A percentile compares a stretch with the other conserved stretches of the same genome.
Conservation (phyloP, 2,329 filamentous ascomycete species). For the Stachybotrys chlorohalonatus region DNA sequence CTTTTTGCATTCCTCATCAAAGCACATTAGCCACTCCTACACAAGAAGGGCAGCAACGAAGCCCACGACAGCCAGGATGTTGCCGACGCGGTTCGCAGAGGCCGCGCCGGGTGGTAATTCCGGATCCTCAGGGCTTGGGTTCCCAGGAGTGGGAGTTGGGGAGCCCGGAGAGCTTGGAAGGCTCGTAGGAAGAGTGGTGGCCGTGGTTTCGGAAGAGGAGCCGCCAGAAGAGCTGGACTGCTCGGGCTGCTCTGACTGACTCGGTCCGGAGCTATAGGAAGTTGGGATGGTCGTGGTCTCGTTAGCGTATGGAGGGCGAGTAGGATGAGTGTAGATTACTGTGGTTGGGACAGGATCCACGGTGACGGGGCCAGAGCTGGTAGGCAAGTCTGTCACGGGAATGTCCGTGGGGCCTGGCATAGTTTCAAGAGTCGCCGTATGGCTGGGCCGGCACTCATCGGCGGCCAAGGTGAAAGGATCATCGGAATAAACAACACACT, state of each 20-base stretch:
- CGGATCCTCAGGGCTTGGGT: slow-evolving; percentile 8
- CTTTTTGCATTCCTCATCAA: background rate
- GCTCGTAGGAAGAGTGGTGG: background rate
- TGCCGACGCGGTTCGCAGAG: slow-evolving; percentile 20
- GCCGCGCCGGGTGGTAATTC: slow-evolving; percentile 16
- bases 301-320: slow-evolving; percentile 8
- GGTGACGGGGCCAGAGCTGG: background rate
- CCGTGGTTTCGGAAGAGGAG: background rate
- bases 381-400: background rate
- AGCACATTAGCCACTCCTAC: slow-evolving; percentile 14
- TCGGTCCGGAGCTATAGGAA: slow-evolving; percentile 8
- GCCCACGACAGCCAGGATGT: slow-evolving; percentile 27
- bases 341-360: slow-evolving; percentile 7
- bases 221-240: slow-evolving; percentile 2
- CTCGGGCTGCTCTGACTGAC: slow-evolving; percentile 5
- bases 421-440: slow-evolving; percentile 5
- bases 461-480: slow-evolving; percentile 26
- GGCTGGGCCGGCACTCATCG: slow-evolving; percentile 22
- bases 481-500: slow-evolving; percentile 35
- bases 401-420: background rate
- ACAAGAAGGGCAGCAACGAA: slow-evolving; percentile 30
- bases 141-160: slow-evolving; percentile 6
- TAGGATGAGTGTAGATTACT: slow-evolving; percentile 5
- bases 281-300: slow-evolving; percentile 11
- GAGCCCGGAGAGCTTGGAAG: slow-evolving; percentile 1